Evolutionary conservation across 2,329 filamentous ascomycete genomes (phyloP).

Genomic region (Fusarium falciforme): DNA sequence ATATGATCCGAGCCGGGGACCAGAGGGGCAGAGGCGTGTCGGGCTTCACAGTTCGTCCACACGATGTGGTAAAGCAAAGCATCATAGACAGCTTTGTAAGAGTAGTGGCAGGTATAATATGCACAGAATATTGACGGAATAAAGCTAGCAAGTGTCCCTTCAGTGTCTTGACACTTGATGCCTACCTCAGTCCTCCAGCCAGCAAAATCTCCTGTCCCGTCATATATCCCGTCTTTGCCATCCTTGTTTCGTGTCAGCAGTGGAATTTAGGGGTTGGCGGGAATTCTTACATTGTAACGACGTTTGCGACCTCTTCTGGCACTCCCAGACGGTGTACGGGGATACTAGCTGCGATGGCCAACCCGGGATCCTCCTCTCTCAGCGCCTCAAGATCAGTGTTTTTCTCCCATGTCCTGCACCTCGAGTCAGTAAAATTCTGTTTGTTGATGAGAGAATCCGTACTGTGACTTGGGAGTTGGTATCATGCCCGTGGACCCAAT

Average conservation of each 20-base stretch:
- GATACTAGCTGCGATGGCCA: conserved; percentile 49
- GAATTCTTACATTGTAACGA: conserved; percentile 48
- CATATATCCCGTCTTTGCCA: conserved; percentile 31
- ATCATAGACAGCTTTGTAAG: not conserved
- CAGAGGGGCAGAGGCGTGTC: not conserved
- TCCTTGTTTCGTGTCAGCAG: conserved; percentile 5
- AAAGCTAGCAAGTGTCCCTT: not conserved
- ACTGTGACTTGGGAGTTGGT: conserved; percentile 46
- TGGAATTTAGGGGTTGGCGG: not conserved
- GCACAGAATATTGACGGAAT: not conserved
- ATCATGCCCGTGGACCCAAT: conserved; percentile 52
- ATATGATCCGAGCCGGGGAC: not conserved
- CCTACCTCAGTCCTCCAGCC: conserved; percentile 20
- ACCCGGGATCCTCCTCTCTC: conserved; percentile 46
- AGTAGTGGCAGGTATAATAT: not conserved
- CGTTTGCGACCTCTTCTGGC: conserved; percentile 50
- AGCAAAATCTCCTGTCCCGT: conserved; percentile 28
- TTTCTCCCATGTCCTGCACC: conserved; percentile 45
- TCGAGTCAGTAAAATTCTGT: not conserved
- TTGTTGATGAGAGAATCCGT: not conserved
- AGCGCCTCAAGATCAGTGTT: conserved; percentile 46
- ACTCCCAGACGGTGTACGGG: conserved; percentile 49
- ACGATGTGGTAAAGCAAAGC: not conserved
- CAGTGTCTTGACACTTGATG: not conserved
- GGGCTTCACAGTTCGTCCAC: not conserved